A percentile compares a stretch with the other conserved stretches of the same genome.
Evolutionary conservation across 2,329 filamentous ascomycete genomes (phyloP).

Genomic region (Sarocladium strictum): DNA sequence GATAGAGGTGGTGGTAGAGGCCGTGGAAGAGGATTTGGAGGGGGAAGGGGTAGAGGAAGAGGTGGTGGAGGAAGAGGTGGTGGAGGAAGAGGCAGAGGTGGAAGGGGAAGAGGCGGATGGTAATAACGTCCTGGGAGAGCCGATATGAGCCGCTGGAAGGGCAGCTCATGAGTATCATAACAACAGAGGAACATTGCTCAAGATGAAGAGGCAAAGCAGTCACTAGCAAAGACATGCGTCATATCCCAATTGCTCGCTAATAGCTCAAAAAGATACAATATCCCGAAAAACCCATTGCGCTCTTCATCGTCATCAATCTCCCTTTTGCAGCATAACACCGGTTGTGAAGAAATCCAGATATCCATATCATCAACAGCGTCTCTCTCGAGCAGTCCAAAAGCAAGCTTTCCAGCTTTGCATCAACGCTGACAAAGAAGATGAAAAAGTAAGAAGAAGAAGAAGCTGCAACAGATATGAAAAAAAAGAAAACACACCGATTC

Average conservation of each 20-base stretch:
- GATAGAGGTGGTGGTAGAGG: slow-evolving; percentile 26
- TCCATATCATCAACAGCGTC: neutral
- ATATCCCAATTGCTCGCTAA: slow-evolving; percentile 7
- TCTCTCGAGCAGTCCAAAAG: neutral
- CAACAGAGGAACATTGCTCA: neutral
- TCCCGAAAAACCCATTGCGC: neutral
- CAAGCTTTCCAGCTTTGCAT: neutral
- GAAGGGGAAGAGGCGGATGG: neutral
- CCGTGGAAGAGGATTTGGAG: slow-evolving; percentile 28
- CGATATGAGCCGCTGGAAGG: too few relatives aligned
- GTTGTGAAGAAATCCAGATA: neutral
- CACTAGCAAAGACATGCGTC: neutral
- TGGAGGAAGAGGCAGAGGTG: slow-evolving; percentile 19
- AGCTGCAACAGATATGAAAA: neutral
- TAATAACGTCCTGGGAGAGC: too few relatives aligned
- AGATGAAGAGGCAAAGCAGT: neutral
- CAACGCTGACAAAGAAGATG: neutral
- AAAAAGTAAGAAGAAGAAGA: neutral
- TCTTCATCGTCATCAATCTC: neutral
- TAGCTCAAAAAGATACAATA: slow-evolving; percentile 5
- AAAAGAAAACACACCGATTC: too few relatives aligned
- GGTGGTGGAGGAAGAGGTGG: slow-evolving; percentile 27
- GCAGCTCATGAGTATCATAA: too few relatives aligned
- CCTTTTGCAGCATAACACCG: neutral
- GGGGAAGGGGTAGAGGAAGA: slow-evolving; percentile 31